Conservation (phyloP, 306 rosid genomes). For the Gastrolobium bilobum region DNA sequence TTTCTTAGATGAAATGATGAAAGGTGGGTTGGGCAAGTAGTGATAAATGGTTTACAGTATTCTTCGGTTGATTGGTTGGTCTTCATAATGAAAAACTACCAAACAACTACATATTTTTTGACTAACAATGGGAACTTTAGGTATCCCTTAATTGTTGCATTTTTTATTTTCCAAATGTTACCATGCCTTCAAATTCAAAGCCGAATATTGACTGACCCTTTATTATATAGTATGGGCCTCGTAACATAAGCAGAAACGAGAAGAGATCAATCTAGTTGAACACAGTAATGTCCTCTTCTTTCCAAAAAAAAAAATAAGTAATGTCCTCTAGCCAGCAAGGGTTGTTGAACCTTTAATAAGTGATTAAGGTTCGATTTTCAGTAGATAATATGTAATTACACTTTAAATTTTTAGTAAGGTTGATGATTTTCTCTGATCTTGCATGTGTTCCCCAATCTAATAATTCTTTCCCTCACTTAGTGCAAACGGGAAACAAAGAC, state of each 20-base stretch:
- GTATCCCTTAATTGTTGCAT: not conserved
- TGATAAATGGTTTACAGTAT: not conserved
- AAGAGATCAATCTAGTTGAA: not conserved
- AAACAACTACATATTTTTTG: constrained; percentile 2
- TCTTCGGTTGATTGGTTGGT: constrained; percentile 17
- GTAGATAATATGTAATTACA: too few species aligned
- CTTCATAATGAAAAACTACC: not conserved
- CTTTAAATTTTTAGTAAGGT: too few species aligned
- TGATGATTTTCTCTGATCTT: too few species aligned
- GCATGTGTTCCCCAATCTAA: too few species aligned
- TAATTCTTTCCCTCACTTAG: too few species aligned
- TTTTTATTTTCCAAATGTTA: not conserved
- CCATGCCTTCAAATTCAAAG: constrained; percentile 1
- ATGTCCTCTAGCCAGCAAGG: not conserved
- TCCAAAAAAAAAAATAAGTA: too few species aligned
- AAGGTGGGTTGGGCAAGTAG: not conserved
- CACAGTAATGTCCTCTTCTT: not conserved
- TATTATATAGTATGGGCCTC: constrained; percentile 9
- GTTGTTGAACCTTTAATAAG: too few species aligned
- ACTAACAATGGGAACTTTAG: not conserved
- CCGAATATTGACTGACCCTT: not conserved
- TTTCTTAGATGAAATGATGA: not conserved
- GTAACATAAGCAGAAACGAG: not conserved
- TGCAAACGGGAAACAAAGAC: constrained; percentile 10
- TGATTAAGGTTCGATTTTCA: too few species aligned